A percentile compares a stretch with the other conserved stretches of the same genome.
Evolutionary conservation across 192 early-diverging fungal species (phyloP).

Genomic region (Radiomyces spectabilis): DNA sequence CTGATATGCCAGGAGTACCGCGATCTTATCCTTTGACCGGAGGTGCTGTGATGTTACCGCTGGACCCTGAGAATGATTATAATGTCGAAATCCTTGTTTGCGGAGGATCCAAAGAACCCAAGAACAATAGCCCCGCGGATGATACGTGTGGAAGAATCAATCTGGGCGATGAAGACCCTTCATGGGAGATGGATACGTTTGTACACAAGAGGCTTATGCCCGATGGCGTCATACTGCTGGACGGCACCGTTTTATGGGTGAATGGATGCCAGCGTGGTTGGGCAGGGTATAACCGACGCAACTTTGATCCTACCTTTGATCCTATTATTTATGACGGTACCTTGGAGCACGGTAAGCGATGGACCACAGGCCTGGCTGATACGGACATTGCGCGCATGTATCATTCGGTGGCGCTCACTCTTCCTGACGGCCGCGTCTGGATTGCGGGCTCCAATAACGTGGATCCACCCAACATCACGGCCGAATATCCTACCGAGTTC

Average conservation of each 20-base stretch:
- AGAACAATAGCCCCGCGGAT: conserved; percentile 22
- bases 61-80: conserved; percentile 49
- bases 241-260: conserved; percentile 51
- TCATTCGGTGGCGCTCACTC: conserved; percentile 45
- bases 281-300: conserved; percentile 40
- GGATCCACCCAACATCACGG: conserved; percentile 26
- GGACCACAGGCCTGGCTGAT: conserved; percentile 28
- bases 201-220: conserved; percentile 40
- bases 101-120: conserved; percentile 40
- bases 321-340: conserved; percentile 50
- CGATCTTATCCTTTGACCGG: conserved; percentile 53
- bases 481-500: conserved; percentile 39
- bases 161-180: conserved; percentile 26
- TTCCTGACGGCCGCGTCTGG: conserved; percentile 44
- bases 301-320: conserved; percentile 39
- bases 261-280: conserved; percentile 56
- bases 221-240: conserved; percentile 40
- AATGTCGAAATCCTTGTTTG: conserved; percentile 49
- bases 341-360: conserved; percentile 29
- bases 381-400: conserved; percentile 56
- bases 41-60: conserved; percentile 45
- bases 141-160: conserved; percentile 43
- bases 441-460: conserved; percentile 39
- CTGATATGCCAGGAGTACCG: conserved; percentile 34
- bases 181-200: conserved; percentile 49